A percentile compares a stretch with the other conserved stretches of the same genome.
Conservation (phyloP, 345 rosid genomes). For the Aegle marmelos region DNA sequence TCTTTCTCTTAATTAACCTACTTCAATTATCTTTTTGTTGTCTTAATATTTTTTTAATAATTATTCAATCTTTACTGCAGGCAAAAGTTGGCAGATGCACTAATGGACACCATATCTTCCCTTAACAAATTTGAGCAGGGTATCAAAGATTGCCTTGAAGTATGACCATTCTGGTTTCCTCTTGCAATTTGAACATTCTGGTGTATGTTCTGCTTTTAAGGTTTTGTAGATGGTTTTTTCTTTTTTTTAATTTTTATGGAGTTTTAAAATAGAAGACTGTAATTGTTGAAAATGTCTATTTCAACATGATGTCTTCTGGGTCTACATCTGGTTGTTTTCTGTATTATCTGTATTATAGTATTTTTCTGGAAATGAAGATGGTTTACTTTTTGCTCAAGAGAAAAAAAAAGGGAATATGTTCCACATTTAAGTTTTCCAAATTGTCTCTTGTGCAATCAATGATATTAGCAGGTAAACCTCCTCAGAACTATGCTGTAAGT, state of each 20-base stretch:
- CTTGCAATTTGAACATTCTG: slow-evolving; percentile 5
- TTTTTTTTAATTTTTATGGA: background rate
- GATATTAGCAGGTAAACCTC: background rate
- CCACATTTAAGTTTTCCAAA: background rate
- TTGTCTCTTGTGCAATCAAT: background rate
- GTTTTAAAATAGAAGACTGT: slow-evolving; percentile 1
- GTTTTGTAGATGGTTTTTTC: slow-evolving; percentile 7
- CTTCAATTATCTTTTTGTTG: background rate
- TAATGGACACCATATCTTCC: slow-evolving; percentile 49
- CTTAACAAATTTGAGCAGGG: slow-evolving; percentile 60
- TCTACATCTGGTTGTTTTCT: slow-evolving; percentile 1
- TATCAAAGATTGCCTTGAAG: slow-evolving; percentile 58
- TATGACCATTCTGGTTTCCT: slow-evolving; percentile 22
- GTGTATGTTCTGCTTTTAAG: slow-evolving; percentile 10
- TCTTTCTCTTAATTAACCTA: background rate
- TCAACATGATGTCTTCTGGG: background rate
- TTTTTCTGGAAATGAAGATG: background rate
- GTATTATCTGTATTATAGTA: background rate
- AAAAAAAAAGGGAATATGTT: background rate
- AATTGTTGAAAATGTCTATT: background rate
- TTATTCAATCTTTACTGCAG: slow-evolving; percentile 28
- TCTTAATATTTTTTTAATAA: background rate
- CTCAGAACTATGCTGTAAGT: background rate
- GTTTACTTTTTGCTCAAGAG: no score
- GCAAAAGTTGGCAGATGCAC: slow-evolving; percentile 44